phyloP scores from a whole-genome alignment of 257 asterid genomes.

The Forsythia viridissima region DNA sequence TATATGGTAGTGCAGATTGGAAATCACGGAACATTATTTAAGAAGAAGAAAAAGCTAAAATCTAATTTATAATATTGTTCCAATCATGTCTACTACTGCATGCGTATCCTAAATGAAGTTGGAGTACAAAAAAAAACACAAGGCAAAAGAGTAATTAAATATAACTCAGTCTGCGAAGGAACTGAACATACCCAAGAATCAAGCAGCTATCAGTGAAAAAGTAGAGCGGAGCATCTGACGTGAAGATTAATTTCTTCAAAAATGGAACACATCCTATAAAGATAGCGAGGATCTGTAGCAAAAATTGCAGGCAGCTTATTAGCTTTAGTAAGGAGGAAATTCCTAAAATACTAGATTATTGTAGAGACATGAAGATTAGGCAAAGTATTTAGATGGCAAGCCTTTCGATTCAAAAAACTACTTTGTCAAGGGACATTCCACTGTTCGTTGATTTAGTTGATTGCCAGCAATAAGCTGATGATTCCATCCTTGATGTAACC shows the following conservation, averaged over 20 bases:
- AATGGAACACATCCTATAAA: conserved; percentile 83
- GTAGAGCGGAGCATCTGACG: conserved; percentile 91
- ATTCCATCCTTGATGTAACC: conserved; percentile 3
- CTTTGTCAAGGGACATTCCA: neutral
- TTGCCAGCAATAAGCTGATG: neutral
- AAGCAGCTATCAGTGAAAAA: conserved; percentile 96
- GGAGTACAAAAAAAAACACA: conserved; percentile 1
- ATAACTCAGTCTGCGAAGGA: conserved; percentile 21
- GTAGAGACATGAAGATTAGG: neutral
- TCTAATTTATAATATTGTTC: neutral
- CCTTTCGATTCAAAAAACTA: neutral
- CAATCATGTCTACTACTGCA: neutral
- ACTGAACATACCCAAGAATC: conserved; percentile 85
- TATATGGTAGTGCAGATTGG: neutral
- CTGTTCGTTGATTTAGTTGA: neutral
- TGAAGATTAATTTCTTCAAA: conserved; percentile 73
- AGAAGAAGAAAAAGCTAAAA: neutral
- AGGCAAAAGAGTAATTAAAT: conserved; percentile 18
- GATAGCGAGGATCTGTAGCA: conserved; percentile 79
- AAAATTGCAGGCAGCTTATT: conserved; percentile 20
- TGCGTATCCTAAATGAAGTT: neutral
- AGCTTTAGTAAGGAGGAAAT: neutral
- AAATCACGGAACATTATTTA: neutral
- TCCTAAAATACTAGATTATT: neutral
- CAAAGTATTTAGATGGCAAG: neutral